A percentile compares a stretch with the other conserved stretches of the same genome.
phyloP scores from a whole-genome alignment of 768 basidiomycete genomes.

The Ramaria sp. region DNA sequence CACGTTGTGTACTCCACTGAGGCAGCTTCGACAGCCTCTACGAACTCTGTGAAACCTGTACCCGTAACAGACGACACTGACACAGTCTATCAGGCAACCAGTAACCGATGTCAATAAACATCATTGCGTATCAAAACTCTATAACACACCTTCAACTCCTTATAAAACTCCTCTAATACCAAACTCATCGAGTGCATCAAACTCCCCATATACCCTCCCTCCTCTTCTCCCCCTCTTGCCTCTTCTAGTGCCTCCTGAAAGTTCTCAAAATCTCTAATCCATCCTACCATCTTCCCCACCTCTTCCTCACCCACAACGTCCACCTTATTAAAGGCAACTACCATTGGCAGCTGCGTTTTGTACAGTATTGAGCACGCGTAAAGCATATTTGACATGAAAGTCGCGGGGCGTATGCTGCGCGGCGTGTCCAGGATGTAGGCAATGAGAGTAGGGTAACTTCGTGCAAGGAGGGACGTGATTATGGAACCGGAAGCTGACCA shows the following conservation, averaged over 20 bases:
- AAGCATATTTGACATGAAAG: slow-evolving; percentile 99
- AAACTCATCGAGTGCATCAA: slow-evolving; percentile 99
- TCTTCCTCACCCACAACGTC: slow-evolving; percentile 86
- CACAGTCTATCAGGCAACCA: slow-evolving; percentile 54
- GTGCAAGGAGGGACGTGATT: slow-evolving; percentile 94
- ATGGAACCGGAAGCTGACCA: slow-evolving; percentile 99
- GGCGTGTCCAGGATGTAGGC: slow-evolving; percentile 98
- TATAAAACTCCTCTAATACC: slow-evolving; percentile 97
- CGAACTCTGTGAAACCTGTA: slow-evolving; percentile 85
- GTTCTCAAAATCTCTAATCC: slow-evolving; percentile 97
- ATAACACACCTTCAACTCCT: slow-evolving; percentile 73
- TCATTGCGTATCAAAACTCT: not conserved
- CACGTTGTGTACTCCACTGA: slow-evolving; percentile 84
- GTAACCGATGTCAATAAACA: not conserved
- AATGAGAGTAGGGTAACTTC: slow-evolving; percentile 85
- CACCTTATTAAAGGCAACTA: slow-evolving; percentile 97
- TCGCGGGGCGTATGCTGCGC: slow-evolving; percentile 85
- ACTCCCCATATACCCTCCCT: slow-evolving; percentile 96
- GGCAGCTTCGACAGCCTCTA: slow-evolving; percentile 82
- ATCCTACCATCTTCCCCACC: slow-evolving; percentile 88
- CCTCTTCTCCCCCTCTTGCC: slow-evolving; percentile 68
- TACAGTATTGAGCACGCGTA: slow-evolving; percentile 99
- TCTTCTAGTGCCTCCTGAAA: slow-evolving; percentile 82
- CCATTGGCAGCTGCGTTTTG: slow-evolving; percentile 95
- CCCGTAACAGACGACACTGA: slow-evolving; percentile 96